A percentile compares a stretch with the other conserved stretches of the same genome.
Conservation (phyloP, 1,284 basidiomycete genomes). For the Limonomyces culmigenus region DNA sequence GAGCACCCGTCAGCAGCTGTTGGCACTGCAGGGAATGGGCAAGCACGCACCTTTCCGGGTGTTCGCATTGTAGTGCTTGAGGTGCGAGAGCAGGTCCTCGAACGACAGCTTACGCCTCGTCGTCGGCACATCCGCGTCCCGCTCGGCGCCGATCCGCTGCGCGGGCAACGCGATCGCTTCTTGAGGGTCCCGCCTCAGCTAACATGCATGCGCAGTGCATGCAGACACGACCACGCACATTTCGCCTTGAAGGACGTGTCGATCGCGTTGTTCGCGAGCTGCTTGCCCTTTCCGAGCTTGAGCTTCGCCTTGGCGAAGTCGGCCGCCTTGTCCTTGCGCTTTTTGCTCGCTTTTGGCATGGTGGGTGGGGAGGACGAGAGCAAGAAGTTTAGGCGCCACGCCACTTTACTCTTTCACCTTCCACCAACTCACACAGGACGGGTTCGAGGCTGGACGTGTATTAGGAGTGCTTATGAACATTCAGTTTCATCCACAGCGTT, state of each 20-base stretch:
- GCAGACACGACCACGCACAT: conserved; percentile 30
- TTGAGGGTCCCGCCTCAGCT: background rate
- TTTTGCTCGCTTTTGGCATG: conserved; percentile 81
- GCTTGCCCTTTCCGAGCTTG: conserved; percentile 92
- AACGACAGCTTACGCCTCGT: conserved; percentile 69
- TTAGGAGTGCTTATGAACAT: too few species aligned
- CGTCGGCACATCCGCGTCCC: conserved; percentile 37
- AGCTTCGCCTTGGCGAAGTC: conserved; percentile 96
- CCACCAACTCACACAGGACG: too few species aligned
- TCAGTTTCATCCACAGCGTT: too few species aligned
- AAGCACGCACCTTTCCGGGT: conserved; percentile 54
- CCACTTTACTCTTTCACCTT: too few species aligned
- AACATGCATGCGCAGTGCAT: background rate
- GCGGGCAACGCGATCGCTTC: conserved; percentile 80
- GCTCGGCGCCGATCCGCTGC: conserved; percentile 54
- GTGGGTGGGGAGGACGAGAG: too few species aligned
- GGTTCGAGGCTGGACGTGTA: too few species aligned
- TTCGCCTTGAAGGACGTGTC: conserved; percentile 93
- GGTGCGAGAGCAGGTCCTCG: conserved; percentile 60
- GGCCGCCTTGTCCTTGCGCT: conserved; percentile 74
- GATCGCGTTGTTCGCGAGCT: conserved; percentile 67
- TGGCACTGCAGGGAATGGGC: too few species aligned
- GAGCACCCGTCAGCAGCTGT: conserved; percentile 1
- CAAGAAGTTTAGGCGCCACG: too few species aligned
- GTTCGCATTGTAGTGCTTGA: conserved; percentile 72